Conservation (phyloP, 2,329 filamentous ascomycete genomes). For the Scedosporium minutisporum region DNA sequence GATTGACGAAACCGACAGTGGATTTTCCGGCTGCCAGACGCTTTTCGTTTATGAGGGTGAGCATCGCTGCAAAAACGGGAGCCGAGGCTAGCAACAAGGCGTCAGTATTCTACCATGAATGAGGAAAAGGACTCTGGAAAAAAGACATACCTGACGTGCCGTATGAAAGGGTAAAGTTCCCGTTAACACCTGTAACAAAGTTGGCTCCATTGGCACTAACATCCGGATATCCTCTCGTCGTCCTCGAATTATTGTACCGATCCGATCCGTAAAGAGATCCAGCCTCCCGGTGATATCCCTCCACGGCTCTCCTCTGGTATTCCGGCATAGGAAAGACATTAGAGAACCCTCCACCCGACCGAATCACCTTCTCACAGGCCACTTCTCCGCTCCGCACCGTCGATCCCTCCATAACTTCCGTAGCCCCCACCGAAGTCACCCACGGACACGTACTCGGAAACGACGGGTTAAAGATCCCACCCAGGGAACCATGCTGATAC, state of each 20-base stretch:
- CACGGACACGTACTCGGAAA: conserved; percentile 31
- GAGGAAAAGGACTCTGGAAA: background rate
- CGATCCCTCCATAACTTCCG: conserved; percentile 30
- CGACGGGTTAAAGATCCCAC: conserved; percentile 23
- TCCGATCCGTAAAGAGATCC: background rate
- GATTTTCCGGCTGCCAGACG: conserved; percentile 21
- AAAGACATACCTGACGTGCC: conserved; percentile 30
- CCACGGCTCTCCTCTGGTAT: conserved; percentile 34
- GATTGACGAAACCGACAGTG: conserved; percentile 28
- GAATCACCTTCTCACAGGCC: conserved; percentile 33
- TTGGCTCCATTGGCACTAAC: conserved; percentile 32
- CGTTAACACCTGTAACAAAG: conserved; percentile 32
- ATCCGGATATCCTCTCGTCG: conserved; percentile 29
- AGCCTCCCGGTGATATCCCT: conserved; percentile 23
- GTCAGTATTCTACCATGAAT: background rate
- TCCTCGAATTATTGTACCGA: conserved; percentile 1
- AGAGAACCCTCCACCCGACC: conserved; percentile 38
- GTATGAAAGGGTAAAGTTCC: conserved; percentile 30
- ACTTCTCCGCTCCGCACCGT: conserved; percentile 29
- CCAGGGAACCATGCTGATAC: conserved; percentile 9
- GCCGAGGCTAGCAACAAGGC: conserved; percentile 8
- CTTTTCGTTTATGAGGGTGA: conserved; percentile 24
- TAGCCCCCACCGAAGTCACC: conserved; percentile 42
- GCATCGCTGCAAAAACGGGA: conserved; percentile 12
- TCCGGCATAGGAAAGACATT: conserved; percentile 36